Conservation (phyloP, 306 rosid species). For the Prosopis cineraria region DNA sequence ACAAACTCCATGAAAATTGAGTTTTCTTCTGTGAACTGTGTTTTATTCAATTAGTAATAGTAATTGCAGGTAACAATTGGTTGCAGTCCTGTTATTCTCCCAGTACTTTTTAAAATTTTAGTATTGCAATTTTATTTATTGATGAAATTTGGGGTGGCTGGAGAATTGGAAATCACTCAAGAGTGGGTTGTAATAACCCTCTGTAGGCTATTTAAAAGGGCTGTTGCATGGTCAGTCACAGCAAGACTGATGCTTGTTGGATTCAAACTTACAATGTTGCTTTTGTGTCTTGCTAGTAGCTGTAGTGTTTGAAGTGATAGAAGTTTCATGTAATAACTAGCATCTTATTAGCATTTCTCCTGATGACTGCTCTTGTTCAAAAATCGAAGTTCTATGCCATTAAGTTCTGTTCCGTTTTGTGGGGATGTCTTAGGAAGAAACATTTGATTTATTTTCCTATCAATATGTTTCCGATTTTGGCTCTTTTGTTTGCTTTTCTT, state of each 20-base stretch:
- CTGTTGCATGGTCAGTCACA: background rate
- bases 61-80: background rate
- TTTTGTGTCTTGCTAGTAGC: background rate
- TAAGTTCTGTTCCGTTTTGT: background rate
- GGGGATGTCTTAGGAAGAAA: background rate
- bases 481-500: background rate
- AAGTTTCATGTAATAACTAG: background rate
- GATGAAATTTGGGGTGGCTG: background rate
- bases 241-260: conserved; percentile 6
- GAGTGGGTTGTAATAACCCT: background rate
- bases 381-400: background rate
- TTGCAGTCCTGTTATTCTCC: background rate
- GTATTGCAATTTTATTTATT: background rate
- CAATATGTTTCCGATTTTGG: background rate
- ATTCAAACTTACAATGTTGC: background rate
- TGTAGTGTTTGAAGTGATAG: background rate
- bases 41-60: too few relatives aligned
- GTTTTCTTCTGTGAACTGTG: too few relatives aligned
- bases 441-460: background rate
- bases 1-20: too few relatives aligned
- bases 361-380: background rate
- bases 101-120: too few relatives aligned
- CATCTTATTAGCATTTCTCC: background rate
- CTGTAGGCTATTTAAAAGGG: too few relatives aligned
- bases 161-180: background rate